A percentile compares a stretch with the other conserved stretches of the same genome.
Conservation (phyloP, 257 asterid species). For the Anisodus acutangulus region DNA sequence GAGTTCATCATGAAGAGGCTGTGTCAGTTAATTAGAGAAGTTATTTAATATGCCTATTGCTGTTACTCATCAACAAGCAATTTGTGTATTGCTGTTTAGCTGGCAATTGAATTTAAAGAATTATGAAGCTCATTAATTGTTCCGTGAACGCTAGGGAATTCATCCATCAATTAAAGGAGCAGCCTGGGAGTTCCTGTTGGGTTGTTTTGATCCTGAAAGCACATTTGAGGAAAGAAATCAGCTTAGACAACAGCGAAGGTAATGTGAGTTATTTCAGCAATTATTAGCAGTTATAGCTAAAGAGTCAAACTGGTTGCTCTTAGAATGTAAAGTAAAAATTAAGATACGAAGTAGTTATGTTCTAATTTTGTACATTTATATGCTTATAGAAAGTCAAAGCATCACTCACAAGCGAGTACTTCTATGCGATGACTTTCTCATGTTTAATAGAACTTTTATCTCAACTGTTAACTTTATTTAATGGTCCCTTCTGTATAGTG, state of each 20-base stretch:
- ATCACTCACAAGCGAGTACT: not conserved
- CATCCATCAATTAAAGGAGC: constrained; percentile 94
- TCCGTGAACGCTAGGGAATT: constrained; percentile 62
- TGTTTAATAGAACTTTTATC: not conserved
- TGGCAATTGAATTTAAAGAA: constrained; percentile 29
- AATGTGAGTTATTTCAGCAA: constrained; percentile 36
- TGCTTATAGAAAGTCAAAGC: not conserved
- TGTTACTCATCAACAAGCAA: too few relatives aligned
- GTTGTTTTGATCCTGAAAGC: constrained; percentile 92
- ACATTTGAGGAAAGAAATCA: constrained; percentile 70
- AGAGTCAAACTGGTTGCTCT: not conserved
- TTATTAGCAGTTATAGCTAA: not conserved
- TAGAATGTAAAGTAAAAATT: not conserved
- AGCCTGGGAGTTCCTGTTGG: constrained; percentile 95
- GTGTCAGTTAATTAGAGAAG: not conserved
- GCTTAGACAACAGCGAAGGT: constrained; percentile 75
- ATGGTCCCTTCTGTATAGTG: not conserved
- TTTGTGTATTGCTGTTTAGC: not conserved
- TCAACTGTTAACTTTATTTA: not conserved
- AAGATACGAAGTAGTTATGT: not conserved
- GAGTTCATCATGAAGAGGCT: constrained; percentile 17
- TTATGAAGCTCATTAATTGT: constrained; percentile 35
- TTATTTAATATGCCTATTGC: not conserved
- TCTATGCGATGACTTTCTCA: not conserved
- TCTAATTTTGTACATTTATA: not conserved